Evolutionary conservation across 2,329 filamentous ascomycete genomes (phyloP), one percentile per base, ranked within the genome.

Genomic region (Metarhizium anisopliae): DNA sequence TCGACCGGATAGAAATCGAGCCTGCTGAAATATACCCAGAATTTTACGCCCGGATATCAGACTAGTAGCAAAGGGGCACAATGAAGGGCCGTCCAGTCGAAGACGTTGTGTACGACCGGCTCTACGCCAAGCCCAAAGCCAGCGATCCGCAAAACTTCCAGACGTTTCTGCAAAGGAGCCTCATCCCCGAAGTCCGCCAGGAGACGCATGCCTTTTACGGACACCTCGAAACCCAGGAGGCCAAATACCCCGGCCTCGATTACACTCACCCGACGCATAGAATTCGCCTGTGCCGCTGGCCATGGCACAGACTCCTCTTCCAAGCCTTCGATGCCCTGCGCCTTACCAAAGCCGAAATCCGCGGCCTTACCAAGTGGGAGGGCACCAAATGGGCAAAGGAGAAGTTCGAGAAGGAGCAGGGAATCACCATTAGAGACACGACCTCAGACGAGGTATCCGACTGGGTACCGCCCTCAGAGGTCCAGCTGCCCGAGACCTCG

Each of bases 351-450:
- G 74, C 76, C 62, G 88, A 93, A 67, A 89, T 93, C 62, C 77
- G 82, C 54, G 76, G 77, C 51, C 75, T 92, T 66, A 91, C 88
- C 57, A 86, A 88, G 65, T 93, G 88, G 88, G 88, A 92, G 73
- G 88, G 88, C 56, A 92, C 88, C 10, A 84, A 85, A 59, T 92
- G 88, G 88, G 89, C 89, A 59, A 86, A 90, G 66, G 86, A 91
- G 66, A 82, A 87, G 55, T 93, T 85, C 66, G 88, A 93, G 74
- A 79, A 80, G 56, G 88, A 92, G 65, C 86, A 90, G 64, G 84
- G 84, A 38, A 78, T 87, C 57, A 72, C 72, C 35, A 90, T 93
- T 59, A 71, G 74, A 51, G 89, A 93, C 66, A 90, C 88, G 6
- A 85, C 87, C 1, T 81, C 80, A 53, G 84, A 89, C 63, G 85